Base-by-base conservation (phyloP, 805 yeast species). In the Metschnikowia proteae region DNA sequence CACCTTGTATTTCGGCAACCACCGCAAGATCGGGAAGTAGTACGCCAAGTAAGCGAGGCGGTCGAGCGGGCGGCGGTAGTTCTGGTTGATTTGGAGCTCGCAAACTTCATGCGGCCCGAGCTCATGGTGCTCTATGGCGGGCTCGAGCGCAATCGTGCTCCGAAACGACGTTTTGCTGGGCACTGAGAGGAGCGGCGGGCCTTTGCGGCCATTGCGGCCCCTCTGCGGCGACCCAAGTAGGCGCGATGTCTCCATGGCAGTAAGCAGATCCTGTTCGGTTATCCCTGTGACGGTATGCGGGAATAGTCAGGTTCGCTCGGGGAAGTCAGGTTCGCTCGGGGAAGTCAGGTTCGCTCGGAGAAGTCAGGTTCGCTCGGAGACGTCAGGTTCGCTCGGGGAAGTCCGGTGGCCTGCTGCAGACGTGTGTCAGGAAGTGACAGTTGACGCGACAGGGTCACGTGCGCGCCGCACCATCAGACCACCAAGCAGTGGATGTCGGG, bases 21-120 rank as follows among this genome's bases (percentile, higher is more conserved):
- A 67, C 23, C 57, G 46, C 30, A 67, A 52, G 3, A 67, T 57
- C 4, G 72, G 72, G 27, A 64, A 49, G 50, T 67, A 67, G 54
- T 67, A 67, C 4, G 69, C 58, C 29, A 60, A 47, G 48, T 67
- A 67, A 6, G 70, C 66, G 39, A 49, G 58, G 23, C 54, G 42
- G 42, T 60, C 62, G 41, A 65, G 56, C 23, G 45, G 34, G 10
- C 30, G 45, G 7, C 43, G 45, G 8, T 39, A 39, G 33, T 47
- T 51, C 38, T 27, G 55, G 32, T 22, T 48, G 27, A 36, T 39
- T 7, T 48, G 52, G 25, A 46, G 36, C 13, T 48, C 45, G 37
- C 46, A 25, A 37, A 22, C 39, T 6, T 37, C 30, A 7, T 25
- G 29, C 5, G 7, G 13, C 22, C 29, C 46, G 34, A 44, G 38